Conservation (phyloP, 495 filamentous ascomycete genomes). For the Talaromyces trachyspermus region DNA sequence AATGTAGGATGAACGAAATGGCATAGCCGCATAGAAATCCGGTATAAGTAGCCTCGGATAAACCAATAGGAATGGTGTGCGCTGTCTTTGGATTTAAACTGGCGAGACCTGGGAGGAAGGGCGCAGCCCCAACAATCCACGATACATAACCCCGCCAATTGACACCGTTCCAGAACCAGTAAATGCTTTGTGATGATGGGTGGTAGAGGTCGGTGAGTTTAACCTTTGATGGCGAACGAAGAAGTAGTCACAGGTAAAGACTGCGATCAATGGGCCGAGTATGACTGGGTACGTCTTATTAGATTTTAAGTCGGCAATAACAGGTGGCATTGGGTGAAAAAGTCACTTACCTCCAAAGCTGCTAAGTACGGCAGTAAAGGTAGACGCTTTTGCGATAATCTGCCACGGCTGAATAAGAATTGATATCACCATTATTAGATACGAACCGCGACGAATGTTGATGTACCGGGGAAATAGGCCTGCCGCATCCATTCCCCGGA, state of each 20-base stretch:
- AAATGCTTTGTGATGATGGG: conserved; percentile 3
- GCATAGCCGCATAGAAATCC: conserved; percentile 34
- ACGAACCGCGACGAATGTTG: conserved; percentile 41
- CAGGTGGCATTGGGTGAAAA: too few relatives aligned
- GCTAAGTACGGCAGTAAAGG: conserved; percentile 34
- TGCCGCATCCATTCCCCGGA: conserved; percentile 38
- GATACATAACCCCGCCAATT: conserved; percentile 39
- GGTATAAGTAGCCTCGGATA: conserved; percentile 26
- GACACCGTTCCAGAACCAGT: conserved; percentile 18
- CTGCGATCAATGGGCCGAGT: conserved; percentile 32
- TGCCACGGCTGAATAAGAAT: conserved; percentile 40
- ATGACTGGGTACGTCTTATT: background rate
- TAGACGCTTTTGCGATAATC: conserved; percentile 32
- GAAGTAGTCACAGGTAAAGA: conserved; percentile 30
- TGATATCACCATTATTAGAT: conserved; percentile 32
- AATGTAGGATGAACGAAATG: conserved; percentile 27
- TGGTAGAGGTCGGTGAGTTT: conserved; percentile 26
- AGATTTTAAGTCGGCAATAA: background rate
- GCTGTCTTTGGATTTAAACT: conserved; percentile 9
- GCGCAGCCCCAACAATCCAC: conserved; percentile 30
- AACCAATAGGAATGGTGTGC: conserved; percentile 7
- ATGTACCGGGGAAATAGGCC: conserved; percentile 39
- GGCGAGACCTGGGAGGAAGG: conserved; percentile 32
- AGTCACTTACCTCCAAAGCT: background rate
- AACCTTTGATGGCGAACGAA: conserved; percentile 23